Base-by-base conservation (phyloP, 164 flowering plant genomes). In the Litsea cubeba region DNA sequence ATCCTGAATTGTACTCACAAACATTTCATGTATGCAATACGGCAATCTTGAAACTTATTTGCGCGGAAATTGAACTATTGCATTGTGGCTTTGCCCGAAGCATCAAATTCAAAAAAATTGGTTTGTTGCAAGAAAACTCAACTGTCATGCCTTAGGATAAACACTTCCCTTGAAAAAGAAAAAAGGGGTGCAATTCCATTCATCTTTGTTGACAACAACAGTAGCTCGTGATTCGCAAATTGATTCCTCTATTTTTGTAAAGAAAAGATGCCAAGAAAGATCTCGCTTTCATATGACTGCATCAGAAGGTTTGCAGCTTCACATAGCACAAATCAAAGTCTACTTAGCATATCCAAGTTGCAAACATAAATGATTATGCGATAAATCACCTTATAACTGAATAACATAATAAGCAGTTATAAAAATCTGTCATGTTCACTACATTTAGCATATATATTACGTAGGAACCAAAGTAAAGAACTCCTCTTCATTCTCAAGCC, bases 391-490 rank as follows among this genome's bases (percentile, higher is more conserved):
- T 63, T 63, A 23, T 25, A 63, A 63, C 4, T 7, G 66, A 25
- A 15, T 23, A 35, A 28, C 7, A 12, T 12, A 46, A 5, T 18
- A 14, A 2, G 18, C 12, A 54, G 60, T n/a, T 14, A 54, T 14
- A 54, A 54, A 4, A 54, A 54, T 54, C 46, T 35, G 46, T 35
- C 46, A 35, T 6, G 46, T 35, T 10, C 46, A 35, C 46, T 7
- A 35, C 46, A 54, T 17, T 6, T 17, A 20, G 60, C 17, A 54
- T 54, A 54, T 54, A 54, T 23, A n/a, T 71, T 72, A 72, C 0
- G 74, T 72, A 12, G 98, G 98, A 70, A 88, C 92, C 74, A 88
- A 83, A 75, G 74, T 24, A 26, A 40, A 60, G 32, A 74, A 75
- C 76, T 77, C 82, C 49, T 84, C 87, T 22, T 76, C 81, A 74